phyloP scores from a whole-genome alignment of 345 rosid species.

The Luvunga scandens region DNA sequence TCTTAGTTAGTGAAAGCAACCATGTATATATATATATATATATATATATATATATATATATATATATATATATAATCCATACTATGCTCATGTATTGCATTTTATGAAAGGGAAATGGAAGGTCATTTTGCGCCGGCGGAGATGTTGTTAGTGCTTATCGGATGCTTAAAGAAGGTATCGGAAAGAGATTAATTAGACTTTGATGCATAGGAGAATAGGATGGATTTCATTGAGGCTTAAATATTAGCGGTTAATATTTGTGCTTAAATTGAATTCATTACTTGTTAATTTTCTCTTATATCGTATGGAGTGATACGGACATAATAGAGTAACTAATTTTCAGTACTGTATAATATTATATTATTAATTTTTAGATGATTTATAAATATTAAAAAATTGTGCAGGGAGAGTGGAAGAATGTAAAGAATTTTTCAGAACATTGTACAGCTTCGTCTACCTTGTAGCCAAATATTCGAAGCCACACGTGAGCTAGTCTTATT shows the following conservation, averaged over 20 bases:
- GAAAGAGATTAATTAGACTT: background rate
- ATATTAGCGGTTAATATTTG: too few species aligned
- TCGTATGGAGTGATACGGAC: too few species aligned
- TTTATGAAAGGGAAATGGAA: constrained; percentile 22
- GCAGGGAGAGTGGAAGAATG: constrained; percentile 43
- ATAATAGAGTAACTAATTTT: too few species aligned
- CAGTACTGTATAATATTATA: too few species aligned
- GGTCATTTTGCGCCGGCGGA: constrained; percentile 27
- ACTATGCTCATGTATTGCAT: background rate
- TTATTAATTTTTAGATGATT: background rate
- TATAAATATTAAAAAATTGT: background rate
- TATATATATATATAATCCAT: too few species aligned
- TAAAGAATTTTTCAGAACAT: constrained; percentile 17
- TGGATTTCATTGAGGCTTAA: too few species aligned
- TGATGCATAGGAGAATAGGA: background rate
- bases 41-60: too few species aligned
- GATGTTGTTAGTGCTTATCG: constrained; percentile 17
- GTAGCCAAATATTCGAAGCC: constrained; percentile 46
- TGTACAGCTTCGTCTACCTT: background rate
- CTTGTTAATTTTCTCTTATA: too few species aligned
- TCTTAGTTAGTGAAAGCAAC: too few species aligned
- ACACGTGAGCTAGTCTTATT: constrained; percentile 28
- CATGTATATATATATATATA: too few species aligned
- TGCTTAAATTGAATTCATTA: too few species aligned
- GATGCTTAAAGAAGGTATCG: constrained; percentile 13